Conservation (phyloP, 257 asterid species). For the Penstemon newberryi region DNA sequence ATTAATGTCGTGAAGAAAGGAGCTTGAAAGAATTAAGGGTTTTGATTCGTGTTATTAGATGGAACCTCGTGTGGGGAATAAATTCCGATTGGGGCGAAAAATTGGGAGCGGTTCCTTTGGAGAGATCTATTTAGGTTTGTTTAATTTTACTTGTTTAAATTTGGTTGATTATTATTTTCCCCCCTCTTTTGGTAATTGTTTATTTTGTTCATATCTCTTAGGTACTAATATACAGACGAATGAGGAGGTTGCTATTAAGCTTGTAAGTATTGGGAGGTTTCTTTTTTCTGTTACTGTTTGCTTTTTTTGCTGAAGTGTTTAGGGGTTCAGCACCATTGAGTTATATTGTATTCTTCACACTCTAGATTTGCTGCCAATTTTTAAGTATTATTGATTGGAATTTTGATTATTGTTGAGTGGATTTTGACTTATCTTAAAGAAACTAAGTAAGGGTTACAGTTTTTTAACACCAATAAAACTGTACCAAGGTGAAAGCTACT, state of each 20-base stretch:
- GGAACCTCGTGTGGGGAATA: slow-evolving; percentile 93
- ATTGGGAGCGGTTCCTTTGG: slow-evolving; percentile 94
- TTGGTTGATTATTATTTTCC: neutral
- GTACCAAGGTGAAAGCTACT: too few species aligned
- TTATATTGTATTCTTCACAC: neutral
- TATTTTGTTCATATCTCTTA: slow-evolving; percentile 21
- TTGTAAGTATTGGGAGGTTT: slow-evolving; percentile 47
- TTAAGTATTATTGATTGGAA: neutral
- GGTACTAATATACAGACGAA: slow-evolving; percentile 82
- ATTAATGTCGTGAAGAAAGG: slow-evolving; percentile 11
- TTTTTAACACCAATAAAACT: too few species aligned
- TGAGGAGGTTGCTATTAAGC: slow-evolving; percentile 90
- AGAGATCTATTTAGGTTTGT: slow-evolving; percentile 82
- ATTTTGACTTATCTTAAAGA: neutral
- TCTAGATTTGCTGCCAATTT: neutral
- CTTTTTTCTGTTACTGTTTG: neutral
- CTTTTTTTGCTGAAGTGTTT: neutral
- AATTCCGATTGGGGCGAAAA: slow-evolving; percentile 80
- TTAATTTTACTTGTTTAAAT: slow-evolving; percentile 12
- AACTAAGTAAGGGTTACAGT: too few species aligned
- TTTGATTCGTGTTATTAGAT: slow-evolving; percentile 33
- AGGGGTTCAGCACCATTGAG: too few species aligned
- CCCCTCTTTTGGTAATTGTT: neutral
- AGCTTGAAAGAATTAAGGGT: slow-evolving; percentile 4
- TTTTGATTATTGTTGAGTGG: neutral